phyloP scores from a whole-genome alignment of 2,329 filamentous ascomycete genomes.

The Pyrenophora seminiperda region DNA sequence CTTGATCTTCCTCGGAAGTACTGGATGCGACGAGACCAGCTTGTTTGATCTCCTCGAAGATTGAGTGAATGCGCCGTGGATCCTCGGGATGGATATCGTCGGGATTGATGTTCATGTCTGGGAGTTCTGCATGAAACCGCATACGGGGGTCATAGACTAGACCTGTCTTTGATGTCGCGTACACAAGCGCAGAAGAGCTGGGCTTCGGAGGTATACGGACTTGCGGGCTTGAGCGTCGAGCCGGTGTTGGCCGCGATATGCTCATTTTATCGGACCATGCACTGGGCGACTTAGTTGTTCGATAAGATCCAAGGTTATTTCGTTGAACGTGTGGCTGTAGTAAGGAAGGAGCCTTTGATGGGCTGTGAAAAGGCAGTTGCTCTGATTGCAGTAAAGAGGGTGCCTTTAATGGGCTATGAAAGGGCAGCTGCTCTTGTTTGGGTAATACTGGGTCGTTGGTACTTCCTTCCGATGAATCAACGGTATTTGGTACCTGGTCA shows the following conservation, averaged over 20 bases:
- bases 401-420: conserved; percentile 27
- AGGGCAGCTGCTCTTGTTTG: conserved; percentile 35
- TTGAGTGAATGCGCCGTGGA: conserved; percentile 86
- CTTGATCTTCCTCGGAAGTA: conserved; percentile 51
- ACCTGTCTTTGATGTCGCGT: conserved; percentile 48
- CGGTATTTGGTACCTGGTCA: conserved; percentile 27
- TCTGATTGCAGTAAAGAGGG: conserved; percentile 27
- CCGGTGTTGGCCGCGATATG: conserved; percentile 17
- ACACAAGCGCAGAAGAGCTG: conserved; percentile 43
- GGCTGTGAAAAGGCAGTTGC: conserved; percentile 35
- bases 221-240: conserved; percentile 28
- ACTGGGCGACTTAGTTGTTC: conserved; percentile 17
- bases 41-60: conserved; percentile 85
- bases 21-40: conserved; percentile 76
- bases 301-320: conserved; percentile 13
- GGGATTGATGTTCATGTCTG: conserved; percentile 49
- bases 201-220: conserved; percentile 40
- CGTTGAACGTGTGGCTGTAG: conserved; percentile 8
- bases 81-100: conserved; percentile 92
- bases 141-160: conserved; percentile 85
- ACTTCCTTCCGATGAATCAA: conserved; percentile 35
- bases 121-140: conserved; percentile 86
- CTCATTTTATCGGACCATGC: conserved; percentile 34
- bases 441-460: conserved; percentile 18
- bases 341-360: conserved; percentile 17